Evolutionary conservation across 2,329 filamentous ascomycete species (phyloP), one percentile per base, ranked within the genome.

Genomic region (Cladosporium velox): DNA sequence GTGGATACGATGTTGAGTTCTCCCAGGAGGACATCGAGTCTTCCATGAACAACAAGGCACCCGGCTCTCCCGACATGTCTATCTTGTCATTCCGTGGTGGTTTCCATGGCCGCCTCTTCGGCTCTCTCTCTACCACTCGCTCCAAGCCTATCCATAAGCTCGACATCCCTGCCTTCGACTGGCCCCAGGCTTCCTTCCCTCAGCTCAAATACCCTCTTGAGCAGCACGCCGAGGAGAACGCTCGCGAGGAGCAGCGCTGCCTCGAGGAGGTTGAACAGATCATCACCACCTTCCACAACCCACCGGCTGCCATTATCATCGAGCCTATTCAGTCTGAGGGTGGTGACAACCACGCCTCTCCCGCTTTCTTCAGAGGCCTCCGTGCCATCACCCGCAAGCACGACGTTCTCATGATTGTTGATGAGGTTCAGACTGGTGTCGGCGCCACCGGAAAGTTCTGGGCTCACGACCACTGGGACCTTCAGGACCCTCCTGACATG

Each of bases 91-190:
- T 97, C 88, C 91, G 89, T 81, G 88, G 89, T 44, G 91, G 85
- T 68, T 97, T 97, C 86, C 93, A 97, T 82, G 93, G 93, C 71
- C 92, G 93, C 70, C 87, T 96, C 57, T 96, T 97, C 73, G 93
- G 92, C 75, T 90, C 87, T 66, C 86, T 97, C 65, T 94, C 91
- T 68, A 96, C 92, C 66, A 97, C 93, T 15, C 90, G 93, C 77
- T 93, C 90, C 79, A 97, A 97, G 86, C 87, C 93, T 57, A 93
- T 97, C 78, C 93, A 97, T 85, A 97, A 97, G 83, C 84, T 97
- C 72, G 93, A 97, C 77, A 96, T 97, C 73, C 93, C 93, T 28
- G 91, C 93, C 74, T 97, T 97, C 75, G 91, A 97, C 85, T 97
- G 93, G 93, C 93, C 93, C 32, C 91, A 94, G 79, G 92, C 92